phyloP scores from a whole-genome alignment of 208 protist species.

The Leishmania gerbilli region DNA sequence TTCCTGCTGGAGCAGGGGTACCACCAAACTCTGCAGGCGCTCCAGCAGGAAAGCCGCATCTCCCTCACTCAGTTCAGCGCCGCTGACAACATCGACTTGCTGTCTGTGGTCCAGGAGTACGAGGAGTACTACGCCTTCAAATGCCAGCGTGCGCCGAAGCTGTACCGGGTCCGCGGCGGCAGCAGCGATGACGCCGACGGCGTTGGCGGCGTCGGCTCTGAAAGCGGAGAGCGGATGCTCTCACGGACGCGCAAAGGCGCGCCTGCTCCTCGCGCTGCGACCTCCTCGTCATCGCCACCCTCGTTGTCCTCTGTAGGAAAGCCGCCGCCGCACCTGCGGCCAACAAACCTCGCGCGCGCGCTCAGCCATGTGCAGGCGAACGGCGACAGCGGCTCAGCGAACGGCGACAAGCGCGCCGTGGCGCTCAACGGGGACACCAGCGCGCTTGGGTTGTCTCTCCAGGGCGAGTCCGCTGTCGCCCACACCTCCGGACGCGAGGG shows the following conservation, averaged over 20 bases:
- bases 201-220: conserved; percentile 30
- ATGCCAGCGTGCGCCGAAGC: conserved; percentile 77
- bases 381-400: neutral
- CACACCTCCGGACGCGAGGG: neutral
- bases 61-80: conserved; percentile 65
- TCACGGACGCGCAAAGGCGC: conserved; percentile 29
- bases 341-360: conserved; percentile 24
- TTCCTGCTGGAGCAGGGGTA: conserved; percentile 91
- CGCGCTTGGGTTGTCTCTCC: conserved; percentile 3
- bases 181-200: conserved; percentile 27
- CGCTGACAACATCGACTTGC: conserved; percentile 92
- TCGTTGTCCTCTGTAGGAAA: conserved; percentile 7
- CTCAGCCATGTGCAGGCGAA: conserved; percentile 12
- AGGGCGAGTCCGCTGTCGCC: conserved; percentile 18
- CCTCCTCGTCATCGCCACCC: neutral
- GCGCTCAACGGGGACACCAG: neutral
- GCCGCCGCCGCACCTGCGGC: conserved; percentile 15
- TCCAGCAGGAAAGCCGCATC: conserved; percentile 85
- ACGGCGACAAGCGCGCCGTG: neutral
- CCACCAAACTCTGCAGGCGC: conserved; percentile 54
- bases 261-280: neutral
- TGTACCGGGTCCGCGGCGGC: conserved; percentile 62
- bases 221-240: conserved; percentile 43
- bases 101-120: conserved; percentile 78
- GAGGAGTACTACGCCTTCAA: conserved; percentile 92